phyloP scores from a whole-genome alignment of 2,329 filamentous ascomycete species.

The Alternaria burnsii region DNA sequence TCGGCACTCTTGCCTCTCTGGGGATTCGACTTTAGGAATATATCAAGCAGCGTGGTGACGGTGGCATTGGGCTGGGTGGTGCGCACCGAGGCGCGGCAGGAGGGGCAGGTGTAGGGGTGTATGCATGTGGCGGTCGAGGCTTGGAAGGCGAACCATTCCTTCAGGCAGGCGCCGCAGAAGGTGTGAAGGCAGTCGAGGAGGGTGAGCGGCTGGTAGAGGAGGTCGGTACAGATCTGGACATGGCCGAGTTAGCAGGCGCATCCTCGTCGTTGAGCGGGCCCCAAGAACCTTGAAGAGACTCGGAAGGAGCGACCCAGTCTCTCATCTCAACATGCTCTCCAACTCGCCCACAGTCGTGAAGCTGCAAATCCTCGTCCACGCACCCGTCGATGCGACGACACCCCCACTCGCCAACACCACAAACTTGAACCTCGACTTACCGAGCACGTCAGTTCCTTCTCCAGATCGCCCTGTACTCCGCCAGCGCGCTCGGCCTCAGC shows the following conservation, averaged over 20 bases:
- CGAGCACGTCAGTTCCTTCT: constrained; percentile 94
- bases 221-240: constrained; percentile 89
- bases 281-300: constrained; percentile 4
- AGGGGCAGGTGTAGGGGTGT: constrained; percentile 83
- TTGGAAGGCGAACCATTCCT: constrained; percentile 94
- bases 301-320: neutral
- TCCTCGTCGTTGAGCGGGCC: constrained; percentile 10
- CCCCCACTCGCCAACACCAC: constrained; percentile 12
- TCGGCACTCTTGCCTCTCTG: constrained; percentile 71
- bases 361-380: neutral
- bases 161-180: constrained; percentile 93
- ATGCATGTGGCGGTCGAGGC: constrained; percentile 64
- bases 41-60: constrained; percentile 87
- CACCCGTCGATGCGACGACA: neutral
- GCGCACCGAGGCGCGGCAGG: constrained; percentile 86
- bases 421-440: constrained; percentile 64
- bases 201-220: constrained; percentile 89
- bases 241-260: constrained; percentile 32
- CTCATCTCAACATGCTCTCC: neutral
- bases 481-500: constrained; percentile 47
- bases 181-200: constrained; percentile 94
- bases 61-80: constrained; percentile 90
- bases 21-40: constrained; percentile 83
- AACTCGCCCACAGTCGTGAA: neutral
- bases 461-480: constrained; percentile 71